Conservation (phyloP, 257 asterid genomes). For the Gentiana straminea region DNA sequence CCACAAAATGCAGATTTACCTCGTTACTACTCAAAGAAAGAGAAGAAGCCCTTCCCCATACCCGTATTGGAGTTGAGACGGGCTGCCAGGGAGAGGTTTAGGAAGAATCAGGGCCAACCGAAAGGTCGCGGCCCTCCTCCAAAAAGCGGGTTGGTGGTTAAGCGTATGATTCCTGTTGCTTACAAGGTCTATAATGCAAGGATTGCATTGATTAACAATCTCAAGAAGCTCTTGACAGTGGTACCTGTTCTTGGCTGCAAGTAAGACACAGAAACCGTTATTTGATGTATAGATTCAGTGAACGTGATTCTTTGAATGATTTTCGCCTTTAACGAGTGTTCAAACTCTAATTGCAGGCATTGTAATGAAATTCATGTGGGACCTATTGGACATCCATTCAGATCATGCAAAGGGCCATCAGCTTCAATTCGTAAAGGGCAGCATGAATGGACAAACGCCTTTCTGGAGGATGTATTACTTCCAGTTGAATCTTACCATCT, state of each 20-base stretch:
- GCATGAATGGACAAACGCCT: slow-evolving; percentile 57
- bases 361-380: slow-evolving; percentile 91
- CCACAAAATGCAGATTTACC: slow-evolving; percentile 95
- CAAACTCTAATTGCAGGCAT: slow-evolving; percentile 38
- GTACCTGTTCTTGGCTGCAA: slow-evolving; percentile 78
- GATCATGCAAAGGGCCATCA: slow-evolving; percentile 68
- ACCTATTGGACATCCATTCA: slow-evolving; percentile 76
- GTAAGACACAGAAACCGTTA: slow-evolving; percentile 37
- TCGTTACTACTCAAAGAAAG: slow-evolving; percentile 36
- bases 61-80: slow-evolving; percentile 82
- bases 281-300: not conserved
- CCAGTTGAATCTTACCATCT: slow-evolving; percentile 56
- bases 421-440: slow-evolving; percentile 66
- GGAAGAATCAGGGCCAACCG: slow-evolving; percentile 48
- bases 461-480: slow-evolving; percentile 39
- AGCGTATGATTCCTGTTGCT: slow-evolving; percentile 59
- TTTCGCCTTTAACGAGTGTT: too few relatives aligned
- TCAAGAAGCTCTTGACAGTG: slow-evolving; percentile 82
- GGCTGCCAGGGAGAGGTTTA: slow-evolving; percentile 80
- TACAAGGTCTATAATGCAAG: slow-evolving; percentile 68
- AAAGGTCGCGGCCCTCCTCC: slow-evolving; percentile 69
- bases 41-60: slow-evolving; percentile 90
- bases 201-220: slow-evolving; percentile 61
- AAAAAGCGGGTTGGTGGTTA: slow-evolving; percentile 66
- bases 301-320: too few relatives aligned